These are phyloP conservation scores for Monosporozyma servazzii DNA, from an alignment of 805 yeast genomes.

Conservation along the genomic window DNA sequence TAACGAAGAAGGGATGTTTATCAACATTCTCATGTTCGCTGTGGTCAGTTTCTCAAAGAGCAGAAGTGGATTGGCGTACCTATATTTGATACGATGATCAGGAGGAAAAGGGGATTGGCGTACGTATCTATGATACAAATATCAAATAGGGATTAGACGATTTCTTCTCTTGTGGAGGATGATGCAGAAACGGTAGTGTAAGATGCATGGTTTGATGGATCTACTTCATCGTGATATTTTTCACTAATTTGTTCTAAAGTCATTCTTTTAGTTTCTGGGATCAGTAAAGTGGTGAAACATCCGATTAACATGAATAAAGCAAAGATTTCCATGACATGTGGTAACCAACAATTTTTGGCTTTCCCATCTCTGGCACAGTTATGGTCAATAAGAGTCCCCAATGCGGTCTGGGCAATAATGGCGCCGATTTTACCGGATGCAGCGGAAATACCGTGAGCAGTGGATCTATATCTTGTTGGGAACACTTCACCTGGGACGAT, in stretches of 20 bases:
- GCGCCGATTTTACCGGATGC: slow-evolving; percentile 91
- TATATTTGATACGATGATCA: no score
- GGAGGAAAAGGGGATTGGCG: no score
- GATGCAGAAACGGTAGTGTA: not conserved
- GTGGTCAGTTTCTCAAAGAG: no score
- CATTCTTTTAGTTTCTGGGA: slow-evolving; percentile 89
- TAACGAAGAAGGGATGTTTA: no score
- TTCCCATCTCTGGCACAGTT: slow-evolving; percentile 52
- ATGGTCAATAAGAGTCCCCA: slow-evolving; percentile 77
- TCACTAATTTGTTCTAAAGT: slow-evolving; percentile 80
- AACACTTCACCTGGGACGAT: slow-evolving; percentile 84
- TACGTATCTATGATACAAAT: no score
- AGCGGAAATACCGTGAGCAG: slow-evolving; percentile 93
- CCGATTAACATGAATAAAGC: slow-evolving; percentile 88
- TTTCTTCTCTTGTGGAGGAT: not conserved
- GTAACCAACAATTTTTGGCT: slow-evolving; percentile 62
- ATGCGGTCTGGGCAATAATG: slow-evolving; percentile 78
- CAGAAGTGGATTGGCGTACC: no score
- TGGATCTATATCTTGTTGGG: slow-evolving; percentile 93
- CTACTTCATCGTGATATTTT: slow-evolving; percentile 72
- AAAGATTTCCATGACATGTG: slow-evolving; percentile 89
- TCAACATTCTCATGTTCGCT: no score
- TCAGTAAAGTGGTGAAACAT: slow-evolving; percentile 49
- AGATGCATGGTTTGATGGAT: slow-evolving; percentile 28
- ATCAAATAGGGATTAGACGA: not conserved